A percentile compares a stretch with the other conserved stretches of the same genome.
These are phyloP conservation scores for Carex myosuroides DNA, from an alignment of 176 grass and related monocot genomes.

Conservation along the genomic window DNA sequence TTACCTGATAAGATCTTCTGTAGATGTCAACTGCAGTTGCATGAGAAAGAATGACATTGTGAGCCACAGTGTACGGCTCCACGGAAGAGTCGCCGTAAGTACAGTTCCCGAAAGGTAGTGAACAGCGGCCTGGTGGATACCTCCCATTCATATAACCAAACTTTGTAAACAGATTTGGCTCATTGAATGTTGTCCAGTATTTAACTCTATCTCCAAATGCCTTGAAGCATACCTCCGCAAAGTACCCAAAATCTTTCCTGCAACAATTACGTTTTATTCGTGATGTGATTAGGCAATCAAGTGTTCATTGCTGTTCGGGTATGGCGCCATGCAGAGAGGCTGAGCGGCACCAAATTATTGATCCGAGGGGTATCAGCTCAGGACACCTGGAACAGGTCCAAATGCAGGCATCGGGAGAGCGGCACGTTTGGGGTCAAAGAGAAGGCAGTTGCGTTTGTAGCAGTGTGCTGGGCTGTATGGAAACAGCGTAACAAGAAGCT, in stretches of 20 bases:
- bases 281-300: no score
- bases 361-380: no score
- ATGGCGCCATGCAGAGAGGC: no score
- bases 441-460: no score
- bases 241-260: conserved; percentile 60
- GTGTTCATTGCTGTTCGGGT: no score
- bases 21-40: conserved; percentile 37
- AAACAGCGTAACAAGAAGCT: no score
- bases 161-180: conserved; percentile 32
- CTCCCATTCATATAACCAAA: conserved; percentile 25
- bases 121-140: conserved; percentile 37
- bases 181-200: conserved; percentile 52
- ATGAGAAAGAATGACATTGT: conserved; percentile 45
- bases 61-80: conserved; percentile 37
- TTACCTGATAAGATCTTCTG: conserved; percentile 42
- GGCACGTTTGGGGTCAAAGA: no score
- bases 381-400: no score
- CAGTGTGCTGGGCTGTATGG: no score
- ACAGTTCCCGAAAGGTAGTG: conserved; percentile 34
- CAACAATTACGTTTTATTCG: neutral
- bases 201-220: conserved; percentile 58
- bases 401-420: no score
- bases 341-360: no score
- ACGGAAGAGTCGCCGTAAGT: conserved; percentile 23
- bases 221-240: conserved; percentile 49